A percentile compares a stretch with the other conserved stretches of the same genome.
Evolutionary conservation across 2,329 filamentous ascomycete genomes (phyloP).

Genomic region (Colletotrichum tanaceti): DNA sequence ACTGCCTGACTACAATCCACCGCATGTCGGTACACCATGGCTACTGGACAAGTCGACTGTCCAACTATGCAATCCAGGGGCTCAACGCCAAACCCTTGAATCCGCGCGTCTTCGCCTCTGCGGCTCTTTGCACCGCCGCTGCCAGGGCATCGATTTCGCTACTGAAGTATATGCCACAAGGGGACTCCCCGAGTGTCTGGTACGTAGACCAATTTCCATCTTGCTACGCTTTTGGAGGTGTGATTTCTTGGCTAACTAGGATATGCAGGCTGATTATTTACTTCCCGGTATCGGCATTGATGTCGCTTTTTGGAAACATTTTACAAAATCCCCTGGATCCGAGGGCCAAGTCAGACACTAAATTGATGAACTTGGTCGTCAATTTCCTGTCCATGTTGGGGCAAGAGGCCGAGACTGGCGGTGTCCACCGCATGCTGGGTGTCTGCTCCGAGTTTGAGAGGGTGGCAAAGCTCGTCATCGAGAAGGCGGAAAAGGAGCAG

Average conservation of each 20-base stretch:
- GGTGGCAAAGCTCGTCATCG: conserved; percentile 89
- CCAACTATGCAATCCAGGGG: conserved; percentile 94
- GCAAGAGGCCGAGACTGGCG: conserved; percentile 89
- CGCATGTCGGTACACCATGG: conserved; percentile 98
- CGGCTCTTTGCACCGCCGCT: conserved; percentile 90
- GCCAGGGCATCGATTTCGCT: conserved; percentile 93
- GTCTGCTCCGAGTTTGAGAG: conserved; percentile 97
- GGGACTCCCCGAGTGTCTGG: conserved; percentile 96
- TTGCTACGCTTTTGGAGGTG: not conserved
- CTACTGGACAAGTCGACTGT: conserved; percentile 95
- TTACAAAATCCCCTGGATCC: conserved; percentile 94
- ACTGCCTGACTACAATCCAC: conserved; percentile 96
- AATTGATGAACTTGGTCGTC: conserved; percentile 92
- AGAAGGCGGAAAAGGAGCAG: conserved; percentile 89
- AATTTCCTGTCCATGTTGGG: conserved; percentile 90
- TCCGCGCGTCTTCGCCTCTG: conserved; percentile 92
- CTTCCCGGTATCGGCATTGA: conserved; percentile 93
- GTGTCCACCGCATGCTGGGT: conserved; percentile 91
- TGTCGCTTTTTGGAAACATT: conserved; percentile 96
- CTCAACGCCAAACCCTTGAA: conserved; percentile 92
- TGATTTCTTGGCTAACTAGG: conserved; percentile 45
- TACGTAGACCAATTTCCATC: conserved; percentile 57
- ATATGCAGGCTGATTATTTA: conserved; percentile 83
- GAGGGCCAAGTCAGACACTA: conserved; percentile 86
- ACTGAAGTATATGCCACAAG: conserved; percentile 95